phyloP scores from a whole-genome alignment of 345 rosid species.

The Lepidium aucheri region DNA sequence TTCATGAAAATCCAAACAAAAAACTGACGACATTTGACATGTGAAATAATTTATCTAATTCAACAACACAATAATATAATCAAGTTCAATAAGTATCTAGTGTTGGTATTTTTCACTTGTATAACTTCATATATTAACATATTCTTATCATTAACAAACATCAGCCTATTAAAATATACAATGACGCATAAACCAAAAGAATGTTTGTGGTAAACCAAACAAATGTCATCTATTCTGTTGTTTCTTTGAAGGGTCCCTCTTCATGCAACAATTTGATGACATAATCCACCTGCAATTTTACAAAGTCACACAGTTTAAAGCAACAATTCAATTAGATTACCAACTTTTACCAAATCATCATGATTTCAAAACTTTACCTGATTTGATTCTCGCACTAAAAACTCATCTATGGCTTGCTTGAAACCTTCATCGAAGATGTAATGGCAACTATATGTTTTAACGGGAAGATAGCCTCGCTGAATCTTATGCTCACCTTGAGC shows the following conservation, averaged over 20 bases:
- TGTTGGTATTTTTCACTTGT: too few relatives aligned
- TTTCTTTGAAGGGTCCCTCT: conserved; percentile 84
- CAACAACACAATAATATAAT: too few relatives aligned
- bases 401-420: conserved; percentile 57
- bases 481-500: conserved; percentile 99
- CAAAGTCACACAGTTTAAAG: conserved; percentile 1
- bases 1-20: too few relatives aligned
- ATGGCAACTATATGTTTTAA: conserved; percentile 83
- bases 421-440: conserved; percentile 64
- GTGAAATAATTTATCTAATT: too few relatives aligned
- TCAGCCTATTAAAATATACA: background rate
- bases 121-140: too few relatives aligned
- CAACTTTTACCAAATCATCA: background rate
- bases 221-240: conserved; percentile 21
- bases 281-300: conserved; percentile 43
- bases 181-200: background rate
- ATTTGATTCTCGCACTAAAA: conserved; percentile 57
- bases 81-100: too few relatives aligned
- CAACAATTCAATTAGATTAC: background rate
- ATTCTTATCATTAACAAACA: background rate
- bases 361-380: conserved; percentile 40
- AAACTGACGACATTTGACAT: too few relatives aligned
- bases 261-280: conserved; percentile 65
- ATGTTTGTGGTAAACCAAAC: background rate
- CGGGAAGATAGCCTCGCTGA: conserved; percentile 88